Evolutionary conservation across 257 asterid species (phyloP).

Genomic region (Capsicum rhomboideum): DNA sequence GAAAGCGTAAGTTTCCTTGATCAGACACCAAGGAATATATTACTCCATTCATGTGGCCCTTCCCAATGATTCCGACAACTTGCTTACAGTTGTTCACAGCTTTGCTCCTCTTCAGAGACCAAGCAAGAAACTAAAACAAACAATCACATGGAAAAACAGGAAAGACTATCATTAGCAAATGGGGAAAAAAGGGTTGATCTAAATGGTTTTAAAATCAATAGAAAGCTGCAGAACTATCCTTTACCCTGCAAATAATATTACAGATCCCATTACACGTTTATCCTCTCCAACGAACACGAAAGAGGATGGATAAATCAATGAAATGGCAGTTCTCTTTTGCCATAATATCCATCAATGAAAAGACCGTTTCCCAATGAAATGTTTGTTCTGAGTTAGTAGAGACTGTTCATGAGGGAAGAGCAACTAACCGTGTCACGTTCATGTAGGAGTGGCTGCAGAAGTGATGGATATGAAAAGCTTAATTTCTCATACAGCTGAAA

Average conservation of each 20-base stretch:
- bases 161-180: neutral
- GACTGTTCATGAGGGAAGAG: neutral
- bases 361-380: neutral
- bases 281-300: neutral
- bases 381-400: neutral
- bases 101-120: slow-evolving; percentile 97
- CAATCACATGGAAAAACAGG: neutral
- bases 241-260: neutral
- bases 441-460: slow-evolving; percentile 67
- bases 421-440: slow-evolving; percentile 80
- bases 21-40: slow-evolving; percentile 69
- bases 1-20: slow-evolving; percentile 69
- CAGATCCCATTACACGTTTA: neutral
- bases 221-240: neutral
- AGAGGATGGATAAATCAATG: neutral
- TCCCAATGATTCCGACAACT: slow-evolving; percentile 87
- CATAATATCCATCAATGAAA: neutral
- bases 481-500: slow-evolving; percentile 67
- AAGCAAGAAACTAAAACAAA: slow-evolving; percentile 55
- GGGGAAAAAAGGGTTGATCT: neutral
- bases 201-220: neutral
- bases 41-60: slow-evolving; percentile 92
- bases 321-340: neutral
- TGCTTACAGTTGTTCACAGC: slow-evolving; percentile 69
- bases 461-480: slow-evolving; percentile 69